Base-by-base conservation (phyloP, 805 yeast species). In the Cyberlindnera subsufficiens region DNA sequence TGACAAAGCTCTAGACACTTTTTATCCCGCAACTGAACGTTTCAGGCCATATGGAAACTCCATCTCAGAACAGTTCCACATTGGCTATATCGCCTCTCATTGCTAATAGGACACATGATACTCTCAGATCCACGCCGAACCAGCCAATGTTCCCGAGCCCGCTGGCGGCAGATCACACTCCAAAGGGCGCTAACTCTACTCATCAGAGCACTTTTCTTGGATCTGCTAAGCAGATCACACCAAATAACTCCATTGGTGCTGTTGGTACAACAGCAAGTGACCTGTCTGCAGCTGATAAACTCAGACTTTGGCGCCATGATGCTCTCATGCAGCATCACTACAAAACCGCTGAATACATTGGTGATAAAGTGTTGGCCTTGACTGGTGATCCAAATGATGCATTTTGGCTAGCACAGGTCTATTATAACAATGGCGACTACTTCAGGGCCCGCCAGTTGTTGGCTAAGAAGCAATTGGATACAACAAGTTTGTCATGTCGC, bases 321-420 rank as follows among this genome's bases (percentile, higher is more conserved):
- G 95, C 99, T 0, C 63, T 85, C 43, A 80, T 85, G 82, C 96
- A 90, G 54, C 97, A 90, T 60, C 95, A 89, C 49, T 86, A 86
- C 61, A 73, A 74, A 35, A 87, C 97, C 0, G 97, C 98, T 0
- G 91, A 84, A 54, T 88, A 80, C 59, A 76, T 93, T 22, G 98
- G 96, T 14, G 96, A 93, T 65, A 91, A 90, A 55, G 86, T 93
- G 7, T 72, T 87, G 34, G 77, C 89, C 1, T 66, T 93, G 46
- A 89, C 97, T 0, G 73, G 74, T 45, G 96, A 90, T 57, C 85
- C 96, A 13, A 86, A 83, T 56, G 98, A 91, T 60, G 96, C 96
- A 10, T 91, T 88, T 62, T 90, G 97, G 96, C 70, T 91, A 27
- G 96, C 96, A 0, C 96, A 91, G 65, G 95, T 86, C 5, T 80